A percentile compares a stretch with the other conserved stretches of the same genome.
Conservation (phyloP, 2,329 filamentous ascomycete species). For the Calonectria pauciramosa region DNA sequence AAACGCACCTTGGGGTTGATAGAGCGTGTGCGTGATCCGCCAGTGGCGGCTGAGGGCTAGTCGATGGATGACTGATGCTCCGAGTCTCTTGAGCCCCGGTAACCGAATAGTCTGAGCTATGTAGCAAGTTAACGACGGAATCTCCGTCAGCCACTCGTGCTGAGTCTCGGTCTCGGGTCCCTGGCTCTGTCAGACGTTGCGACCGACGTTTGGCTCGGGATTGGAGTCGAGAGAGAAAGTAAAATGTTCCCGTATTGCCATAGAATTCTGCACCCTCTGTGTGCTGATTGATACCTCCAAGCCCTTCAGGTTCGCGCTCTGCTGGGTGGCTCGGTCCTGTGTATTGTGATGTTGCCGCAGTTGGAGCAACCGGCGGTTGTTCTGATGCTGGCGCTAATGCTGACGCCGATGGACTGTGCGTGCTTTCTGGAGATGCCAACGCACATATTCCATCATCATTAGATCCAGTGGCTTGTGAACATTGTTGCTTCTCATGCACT, state of each 20-base stretch:
- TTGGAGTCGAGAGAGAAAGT: slow-evolving; percentile 22
- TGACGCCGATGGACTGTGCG: background rate
- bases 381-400: background rate
- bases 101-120: slow-evolving; percentile 27
- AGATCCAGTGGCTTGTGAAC: too few species aligned
- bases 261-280: slow-evolving; percentile 29
- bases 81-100: background rate
- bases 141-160: background rate
- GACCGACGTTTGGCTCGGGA: slow-evolving; percentile 13
- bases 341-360: background rate
- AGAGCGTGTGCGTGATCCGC: background rate
- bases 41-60: background rate
- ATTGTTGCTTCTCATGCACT: background rate
- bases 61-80: background rate
- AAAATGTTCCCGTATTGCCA: slow-evolving; percentile 23
- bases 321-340: background rate
- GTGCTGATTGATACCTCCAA: slow-evolving; percentile 27
- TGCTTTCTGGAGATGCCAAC: slow-evolving; percentile 9
- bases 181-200: background rate
- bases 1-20: background rate
- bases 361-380: background rate
- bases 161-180: background rate
- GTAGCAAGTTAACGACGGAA: slow-evolving; percentile 24
- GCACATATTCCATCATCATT: background rate
- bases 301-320: slow-evolving; percentile 15